A percentile compares a stretch with the other conserved stretches of the same genome.
These are phyloP conservation scores for Boletellus sp. DNA, from an alignment of 1,284 basidiomycete genomes.

Conservation along the genomic window DNA sequence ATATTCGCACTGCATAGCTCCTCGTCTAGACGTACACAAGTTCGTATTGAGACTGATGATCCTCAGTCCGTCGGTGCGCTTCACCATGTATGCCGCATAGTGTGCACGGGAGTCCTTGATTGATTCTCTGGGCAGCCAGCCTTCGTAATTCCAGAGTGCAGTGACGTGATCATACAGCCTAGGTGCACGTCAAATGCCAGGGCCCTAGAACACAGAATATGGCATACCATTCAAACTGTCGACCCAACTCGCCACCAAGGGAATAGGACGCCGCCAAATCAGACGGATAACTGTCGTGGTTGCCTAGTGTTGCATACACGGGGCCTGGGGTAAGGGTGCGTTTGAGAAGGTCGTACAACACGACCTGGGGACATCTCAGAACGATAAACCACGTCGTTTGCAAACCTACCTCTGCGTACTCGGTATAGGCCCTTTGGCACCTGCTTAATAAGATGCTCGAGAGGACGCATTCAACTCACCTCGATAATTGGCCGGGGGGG, in stretches of 20 bases:
- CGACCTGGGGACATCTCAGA: constrained; percentile 39
- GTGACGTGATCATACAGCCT: constrained; percentile 79
- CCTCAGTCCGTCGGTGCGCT: constrained; percentile 62
- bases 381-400: background rate
- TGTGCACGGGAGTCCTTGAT: constrained; percentile 61
- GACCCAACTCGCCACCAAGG: constrained; percentile 48
- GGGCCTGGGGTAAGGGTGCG: constrained; percentile 59
- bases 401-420: constrained; percentile 54
- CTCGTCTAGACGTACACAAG: constrained; percentile 47
- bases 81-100: constrained; percentile 70
- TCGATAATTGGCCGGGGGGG: constrained; percentile 58
- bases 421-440: constrained; percentile 39
- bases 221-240: constrained; percentile 62
- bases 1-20: background rate
- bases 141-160: constrained; percentile 63
- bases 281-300: constrained; percentile 49
- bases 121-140: constrained; percentile 64
- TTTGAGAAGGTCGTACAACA: constrained; percentile 65
- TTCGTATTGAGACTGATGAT: constrained; percentile 79
- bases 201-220: background rate
- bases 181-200: background rate
- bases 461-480: constrained; percentile 33
- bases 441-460: background rate
- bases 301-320: constrained; percentile 72
- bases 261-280: constrained; percentile 46